Evolutionary conservation across 768 basidiomycete species (phyloP), one percentile per base, ranked within the genome.

Genomic region (Cyclocybe cylindracea): DNA sequence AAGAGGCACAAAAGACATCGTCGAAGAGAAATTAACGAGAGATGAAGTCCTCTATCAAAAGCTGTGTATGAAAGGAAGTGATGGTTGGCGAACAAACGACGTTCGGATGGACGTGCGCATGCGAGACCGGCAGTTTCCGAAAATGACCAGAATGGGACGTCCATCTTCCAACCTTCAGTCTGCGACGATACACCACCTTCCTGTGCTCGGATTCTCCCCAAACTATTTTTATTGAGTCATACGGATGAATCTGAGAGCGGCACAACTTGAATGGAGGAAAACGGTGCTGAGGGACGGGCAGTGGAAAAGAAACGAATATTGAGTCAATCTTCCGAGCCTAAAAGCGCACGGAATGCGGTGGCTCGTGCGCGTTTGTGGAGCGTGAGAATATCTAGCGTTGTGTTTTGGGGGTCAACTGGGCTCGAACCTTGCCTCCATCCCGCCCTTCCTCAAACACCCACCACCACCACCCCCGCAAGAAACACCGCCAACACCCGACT

Each of bases 271-370:
- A 62, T 53, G 35, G 58, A 34, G 45, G 31, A 24, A 53, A 63
- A 61, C 39, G 47, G 44, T 2, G 24, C 5, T 47, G 19, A 48
- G 43, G 51, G 59, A 56, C 50, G 46, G 40, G 45, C 45, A 42
- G 61, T 58, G 69, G 66, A 70, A 63, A 61, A 55, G 48, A 53
- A 55, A 59, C 57, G 64, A 65, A 66, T 64, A 65, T 67, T 65
- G 62, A 50, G 46, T 48, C 73, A 74, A 78, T 75, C 75, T 77
- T 78, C 77, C 75, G 67, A 75, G 73, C 65, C 66, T 63, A 62
- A 76, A 76, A 72, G 67, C 66, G 74, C 70, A 75, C 71, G 71
- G 72, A 77, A 67, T 74, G 61, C 63, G 63, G 61, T 76, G 77
- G 76, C 74, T 74, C 73, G 76, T 76, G 77, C 77, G 76, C 72